phyloP scores from a whole-genome alignment of 345 rosid genomes.

The Eucalyptus marginata region DNA sequence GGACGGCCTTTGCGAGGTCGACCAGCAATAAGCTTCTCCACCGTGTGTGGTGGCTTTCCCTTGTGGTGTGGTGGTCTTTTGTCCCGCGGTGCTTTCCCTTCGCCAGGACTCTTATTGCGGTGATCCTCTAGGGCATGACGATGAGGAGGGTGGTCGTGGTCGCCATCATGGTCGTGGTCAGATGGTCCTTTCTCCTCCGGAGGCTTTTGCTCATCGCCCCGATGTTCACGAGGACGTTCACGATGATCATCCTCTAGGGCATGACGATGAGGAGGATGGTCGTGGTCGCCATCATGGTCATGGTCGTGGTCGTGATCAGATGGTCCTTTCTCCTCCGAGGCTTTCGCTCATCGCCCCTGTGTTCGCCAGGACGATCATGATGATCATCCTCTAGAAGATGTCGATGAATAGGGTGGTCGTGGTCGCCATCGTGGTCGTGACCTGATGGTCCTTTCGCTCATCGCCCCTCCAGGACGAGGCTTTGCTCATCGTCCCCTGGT shows the following conservation, averaged over 20 bases:
- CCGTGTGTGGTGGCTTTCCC: neutral
- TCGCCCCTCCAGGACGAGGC: no score
- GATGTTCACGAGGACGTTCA: neutral
- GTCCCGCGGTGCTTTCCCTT: neutral
- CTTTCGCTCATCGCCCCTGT: neutral
- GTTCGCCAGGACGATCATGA: neutral
- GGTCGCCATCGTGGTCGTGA: neutral
- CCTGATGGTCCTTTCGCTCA: neutral
- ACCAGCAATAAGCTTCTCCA: neutral
- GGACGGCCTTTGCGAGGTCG: neutral
- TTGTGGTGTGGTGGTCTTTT: neutral
- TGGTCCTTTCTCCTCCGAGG: neutral
- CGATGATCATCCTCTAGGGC: neutral
- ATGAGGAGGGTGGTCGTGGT: neutral
- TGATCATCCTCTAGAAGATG: neutral
- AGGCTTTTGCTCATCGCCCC: neutral
- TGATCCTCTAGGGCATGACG: neutral
- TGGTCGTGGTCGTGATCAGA: neutral
- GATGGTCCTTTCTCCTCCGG: neutral
- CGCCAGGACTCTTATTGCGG: neutral
- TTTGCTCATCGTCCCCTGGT: neutral
- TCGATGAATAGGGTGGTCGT: neutral
- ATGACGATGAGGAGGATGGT: neutral
- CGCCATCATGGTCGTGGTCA: neutral
- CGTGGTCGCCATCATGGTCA: accelerated